Evolutionary conservation across 805 yeast genomes (phyloP).

Genomic region (Schizosaccharomyces osmophilus): DNA sequence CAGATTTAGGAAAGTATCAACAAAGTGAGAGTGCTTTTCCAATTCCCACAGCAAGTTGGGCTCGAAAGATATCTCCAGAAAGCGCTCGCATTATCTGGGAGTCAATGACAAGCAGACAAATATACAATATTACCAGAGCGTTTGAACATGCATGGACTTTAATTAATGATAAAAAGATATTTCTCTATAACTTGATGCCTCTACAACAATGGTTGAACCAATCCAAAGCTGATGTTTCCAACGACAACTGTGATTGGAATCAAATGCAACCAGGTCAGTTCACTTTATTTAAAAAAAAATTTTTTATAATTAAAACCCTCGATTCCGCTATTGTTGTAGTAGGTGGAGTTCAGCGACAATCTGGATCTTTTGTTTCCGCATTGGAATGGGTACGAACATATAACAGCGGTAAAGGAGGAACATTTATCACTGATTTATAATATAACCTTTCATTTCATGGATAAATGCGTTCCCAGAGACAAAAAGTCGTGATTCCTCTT

Average conservation of each 20-base stretch:
- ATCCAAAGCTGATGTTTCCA: too few relatives aligned
- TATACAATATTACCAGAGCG: neutral
- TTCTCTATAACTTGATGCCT: neutral
- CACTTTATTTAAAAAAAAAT: neutral
- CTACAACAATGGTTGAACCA: neutral
- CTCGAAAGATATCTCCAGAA: neutral
- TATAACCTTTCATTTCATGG: too few relatives aligned
- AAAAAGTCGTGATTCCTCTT: too few relatives aligned
- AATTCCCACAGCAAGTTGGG: neutral
- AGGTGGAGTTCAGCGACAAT: neutral
- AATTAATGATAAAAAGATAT: neutral
- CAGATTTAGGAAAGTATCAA: neutral
- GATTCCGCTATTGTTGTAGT: neutral
- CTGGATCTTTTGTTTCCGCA: neutral
- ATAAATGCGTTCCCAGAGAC: too few relatives aligned
- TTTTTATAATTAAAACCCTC: neutral
- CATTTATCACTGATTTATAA: neutral
- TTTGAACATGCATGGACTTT: neutral
- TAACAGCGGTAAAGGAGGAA: neutral
- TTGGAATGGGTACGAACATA: neutral
- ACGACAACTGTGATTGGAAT: neutral
- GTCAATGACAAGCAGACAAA: neutral
- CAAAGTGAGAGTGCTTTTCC: neutral
- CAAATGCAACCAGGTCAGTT: neutral
- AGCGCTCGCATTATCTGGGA: slow-evolving; percentile 8